phyloP scores from a whole-genome alignment of 1,139 yeast genomes.

The Zygosaccharomyces pseudobailii region DNA sequence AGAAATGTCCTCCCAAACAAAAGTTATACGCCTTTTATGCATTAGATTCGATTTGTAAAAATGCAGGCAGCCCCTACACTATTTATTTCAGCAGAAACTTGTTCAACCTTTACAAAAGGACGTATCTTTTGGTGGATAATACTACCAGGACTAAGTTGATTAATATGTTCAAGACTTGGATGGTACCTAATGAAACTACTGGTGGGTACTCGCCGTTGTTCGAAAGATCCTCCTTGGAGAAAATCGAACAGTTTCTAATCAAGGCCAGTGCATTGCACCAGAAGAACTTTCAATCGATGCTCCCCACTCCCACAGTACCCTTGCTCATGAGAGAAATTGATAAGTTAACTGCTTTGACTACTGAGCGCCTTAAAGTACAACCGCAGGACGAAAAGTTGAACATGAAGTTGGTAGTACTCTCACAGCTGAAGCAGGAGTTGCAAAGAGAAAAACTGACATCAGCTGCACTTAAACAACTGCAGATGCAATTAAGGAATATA shows the following conservation, averaged over 20 bases:
- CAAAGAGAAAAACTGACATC: constrained; percentile 37
- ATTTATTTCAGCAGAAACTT: constrained; percentile 50
- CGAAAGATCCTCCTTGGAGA: constrained; percentile 62
- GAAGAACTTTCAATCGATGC: constrained; percentile 28
- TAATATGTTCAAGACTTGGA: constrained; percentile 86
- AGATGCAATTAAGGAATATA: constrained; percentile 38
- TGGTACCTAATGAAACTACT: constrained; percentile 50
- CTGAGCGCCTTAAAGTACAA: constrained; percentile 35
- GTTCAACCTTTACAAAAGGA: constrained; percentile 54
- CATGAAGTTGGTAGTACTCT: constrained; percentile 33
- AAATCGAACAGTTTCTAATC: constrained; percentile 68
- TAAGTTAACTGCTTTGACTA: constrained; percentile 38
- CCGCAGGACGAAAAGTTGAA: constrained; percentile 40
- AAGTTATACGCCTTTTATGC: constrained; percentile 80
- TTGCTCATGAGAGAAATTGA: constrained; percentile 37
- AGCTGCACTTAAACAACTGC: constrained; percentile 38
- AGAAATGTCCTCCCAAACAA: constrained; percentile 70
- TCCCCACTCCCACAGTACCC: constrained; percentile 32
- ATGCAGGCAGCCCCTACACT: constrained; percentile 84
- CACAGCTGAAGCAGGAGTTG: constrained; percentile 35
- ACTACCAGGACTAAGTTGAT: constrained; percentile 66
- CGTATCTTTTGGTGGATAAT: constrained; percentile 75
- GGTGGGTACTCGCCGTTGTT: constrained; percentile 51
- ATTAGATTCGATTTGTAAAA: constrained; percentile 89
- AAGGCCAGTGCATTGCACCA: constrained; percentile 46